Evolutionary conservation across 345 rosid genomes (phyloP).

Genomic region (Salix viminalis): DNA sequence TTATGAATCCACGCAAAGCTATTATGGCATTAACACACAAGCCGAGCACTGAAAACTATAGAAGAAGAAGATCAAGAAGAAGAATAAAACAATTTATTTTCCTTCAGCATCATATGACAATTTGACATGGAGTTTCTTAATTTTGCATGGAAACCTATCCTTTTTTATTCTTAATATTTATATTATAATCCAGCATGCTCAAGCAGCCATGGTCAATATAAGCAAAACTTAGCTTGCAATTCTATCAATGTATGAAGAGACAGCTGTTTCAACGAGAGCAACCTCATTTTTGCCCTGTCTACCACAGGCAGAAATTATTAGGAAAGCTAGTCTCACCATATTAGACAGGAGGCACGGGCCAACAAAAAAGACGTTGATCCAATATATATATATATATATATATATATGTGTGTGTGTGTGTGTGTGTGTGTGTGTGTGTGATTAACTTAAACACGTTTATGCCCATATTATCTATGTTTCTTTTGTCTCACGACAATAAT

Average conservation of each 20-base stretch:
- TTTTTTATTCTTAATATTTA: not conserved
- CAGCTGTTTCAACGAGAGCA: not conserved
- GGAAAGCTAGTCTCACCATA: not conserved
- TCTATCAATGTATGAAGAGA: not conserved
- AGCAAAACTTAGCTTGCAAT: not conserved
- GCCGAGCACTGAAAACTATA: no score
- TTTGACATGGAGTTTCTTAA: not conserved
- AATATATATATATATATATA: no score
- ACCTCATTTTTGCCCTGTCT: not conserved
- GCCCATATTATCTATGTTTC: fast-evolving
- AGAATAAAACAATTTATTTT: not conserved
- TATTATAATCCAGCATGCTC: not conserved
- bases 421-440: no score
- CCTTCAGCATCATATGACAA: not conserved
- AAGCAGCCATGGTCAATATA: not conserved
- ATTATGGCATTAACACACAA: no score
- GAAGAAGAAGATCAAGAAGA: no score
- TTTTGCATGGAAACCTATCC: not conserved
- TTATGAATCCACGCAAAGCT: no score
- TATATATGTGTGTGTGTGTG: no score
- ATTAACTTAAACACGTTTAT: fast-evolving
- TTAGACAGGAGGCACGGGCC: not conserved
- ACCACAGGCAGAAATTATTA: not conserved
- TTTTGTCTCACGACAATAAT: no score
- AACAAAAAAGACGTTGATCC: no score